A percentile compares a stretch with the other conserved stretches of the same genome.
phyloP scores from a whole-genome alignment of 2,329 filamentous ascomycete species.

The Fusarium luffae region DNA sequence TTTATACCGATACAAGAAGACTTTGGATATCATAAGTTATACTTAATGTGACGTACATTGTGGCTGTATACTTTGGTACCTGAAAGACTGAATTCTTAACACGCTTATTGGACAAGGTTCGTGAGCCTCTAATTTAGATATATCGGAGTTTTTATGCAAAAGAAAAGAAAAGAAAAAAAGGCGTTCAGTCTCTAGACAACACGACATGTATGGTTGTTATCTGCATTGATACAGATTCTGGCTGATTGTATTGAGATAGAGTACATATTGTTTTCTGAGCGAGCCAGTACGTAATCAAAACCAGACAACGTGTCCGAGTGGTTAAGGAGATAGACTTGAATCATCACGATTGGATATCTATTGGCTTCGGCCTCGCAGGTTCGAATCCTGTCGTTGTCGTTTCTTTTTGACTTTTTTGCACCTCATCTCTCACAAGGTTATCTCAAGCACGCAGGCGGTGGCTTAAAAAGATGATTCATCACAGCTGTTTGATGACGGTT shows the following conservation, averaged over 20 bases:
- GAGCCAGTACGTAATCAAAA: not conserved
- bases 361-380: conserved; percentile 24
- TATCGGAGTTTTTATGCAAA: not conserved
- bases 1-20: not conserved
- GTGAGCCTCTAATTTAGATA: not conserved
- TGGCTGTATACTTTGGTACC: not conserved
- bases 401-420: not conserved
- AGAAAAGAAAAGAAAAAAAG: not conserved
- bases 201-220: not conserved
- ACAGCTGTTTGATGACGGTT: not conserved
- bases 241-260: too few species aligned
- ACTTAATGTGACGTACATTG: not conserved
- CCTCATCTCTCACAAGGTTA: not conserved
- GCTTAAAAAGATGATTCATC: not conserved
- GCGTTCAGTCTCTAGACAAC: not conserved
- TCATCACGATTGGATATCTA: not conserved
- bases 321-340: conserved; percentile 28
- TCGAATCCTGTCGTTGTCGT: conserved; percentile 23
- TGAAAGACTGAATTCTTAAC: not conserved
- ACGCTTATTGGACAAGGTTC: not conserved
- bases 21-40: not conserved
- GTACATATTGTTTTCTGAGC: accelerated
- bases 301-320: conserved; percentile 26
- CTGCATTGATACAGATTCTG: not conserved
- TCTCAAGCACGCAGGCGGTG: not conserved